Percentiles rank a stretch among this genome's conserved stretches.
phyloP scores from a whole-genome alignment of 257 asterid genomes.

The Capsicum pubescens region DNA sequence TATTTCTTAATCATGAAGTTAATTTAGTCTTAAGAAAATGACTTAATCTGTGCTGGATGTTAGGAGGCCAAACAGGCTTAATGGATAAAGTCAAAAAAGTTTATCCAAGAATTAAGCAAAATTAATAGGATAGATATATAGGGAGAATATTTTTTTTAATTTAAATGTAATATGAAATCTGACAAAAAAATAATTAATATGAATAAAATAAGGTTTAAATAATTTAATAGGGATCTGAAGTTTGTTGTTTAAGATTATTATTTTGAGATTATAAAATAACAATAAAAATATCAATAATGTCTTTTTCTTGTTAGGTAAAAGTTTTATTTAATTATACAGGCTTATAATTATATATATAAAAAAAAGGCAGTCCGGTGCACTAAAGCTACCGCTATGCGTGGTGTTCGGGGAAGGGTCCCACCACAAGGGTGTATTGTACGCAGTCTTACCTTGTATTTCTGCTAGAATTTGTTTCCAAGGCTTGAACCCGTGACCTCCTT shows the following conservation, averaged over 20 bases:
- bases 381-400: no score
- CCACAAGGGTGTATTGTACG: no score
- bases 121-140: not conserved
- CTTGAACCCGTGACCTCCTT: no score
- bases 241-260: not conserved
- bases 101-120: not conserved
- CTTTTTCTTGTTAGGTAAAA: not conserved
- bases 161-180: not conserved
- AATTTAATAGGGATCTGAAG: not conserved
- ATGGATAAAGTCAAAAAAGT: slow-evolving; percentile 11
- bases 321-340: not conserved
- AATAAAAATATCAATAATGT: not conserved
- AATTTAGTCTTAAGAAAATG: not conserved
- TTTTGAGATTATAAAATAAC: no score
- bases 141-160: not conserved
- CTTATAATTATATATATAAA: no score
- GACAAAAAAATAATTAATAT: not conserved
- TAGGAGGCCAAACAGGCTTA: slow-evolving; percentile 4
- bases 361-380: no score
- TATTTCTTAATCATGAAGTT: slow-evolving; percentile 9
- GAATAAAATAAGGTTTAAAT: not conserved
- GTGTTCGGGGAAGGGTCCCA: no score
- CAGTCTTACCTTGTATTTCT: no score
- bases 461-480: no score
- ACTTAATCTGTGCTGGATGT: slow-evolving; percentile 12